phyloP scores from a whole-genome alignment of 768 basidiomycete species.

The Mycena crocata region DNA sequence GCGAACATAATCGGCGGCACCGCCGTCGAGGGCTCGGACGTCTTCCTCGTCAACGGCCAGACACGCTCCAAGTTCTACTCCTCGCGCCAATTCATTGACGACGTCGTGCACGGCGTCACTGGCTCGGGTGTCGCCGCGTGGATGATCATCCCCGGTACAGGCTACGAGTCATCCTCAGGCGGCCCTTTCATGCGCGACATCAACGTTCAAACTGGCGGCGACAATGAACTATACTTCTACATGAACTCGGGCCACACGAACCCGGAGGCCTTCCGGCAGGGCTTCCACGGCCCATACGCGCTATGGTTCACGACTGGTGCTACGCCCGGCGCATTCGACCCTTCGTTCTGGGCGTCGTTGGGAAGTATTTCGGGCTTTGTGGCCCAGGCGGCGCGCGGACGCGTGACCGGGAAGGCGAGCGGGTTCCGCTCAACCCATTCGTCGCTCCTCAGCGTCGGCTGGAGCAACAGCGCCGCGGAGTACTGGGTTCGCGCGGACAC shows the following conservation, averaged over 20 bases:
- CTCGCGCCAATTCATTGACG: slow-evolving; percentile 45
- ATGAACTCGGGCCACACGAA: slow-evolving; percentile 53
- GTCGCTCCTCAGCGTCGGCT: slow-evolving; percentile 39
- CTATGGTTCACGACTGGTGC: slow-evolving; percentile 38
- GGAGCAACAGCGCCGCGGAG: slow-evolving; percentile 44
- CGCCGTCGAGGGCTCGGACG: slow-evolving; percentile 52
- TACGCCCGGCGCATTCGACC: slow-evolving; percentile 30
- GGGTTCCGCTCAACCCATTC: slow-evolving; percentile 40
- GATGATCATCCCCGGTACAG: slow-evolving; percentile 48
- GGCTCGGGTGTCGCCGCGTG: slow-evolving; percentile 42
- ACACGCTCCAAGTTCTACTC: slow-evolving; percentile 45
- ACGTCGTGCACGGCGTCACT: slow-evolving; percentile 47
- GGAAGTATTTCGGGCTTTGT: slow-evolving; percentile 37
- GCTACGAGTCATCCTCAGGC: slow-evolving; percentile 46
- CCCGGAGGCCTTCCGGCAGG: slow-evolving; percentile 49
- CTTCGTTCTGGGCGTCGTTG: slow-evolving; percentile 46
- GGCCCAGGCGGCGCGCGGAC: slow-evolving; percentile 39
- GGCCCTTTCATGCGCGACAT: slow-evolving; percentile 51
- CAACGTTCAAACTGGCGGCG: slow-evolving; percentile 47
- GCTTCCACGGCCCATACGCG: slow-evolving; percentile 52
- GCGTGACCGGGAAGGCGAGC: slow-evolving; percentile 44
- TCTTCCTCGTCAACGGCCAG: slow-evolving; percentile 44
- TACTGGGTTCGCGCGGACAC: slow-evolving; percentile 49
- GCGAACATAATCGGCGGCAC: slow-evolving; percentile 47
- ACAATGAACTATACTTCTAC: slow-evolving; percentile 49